Conservation (phyloP, 495 filamentous ascomycete species). For the Tuber microsphaerosporum region DNA sequence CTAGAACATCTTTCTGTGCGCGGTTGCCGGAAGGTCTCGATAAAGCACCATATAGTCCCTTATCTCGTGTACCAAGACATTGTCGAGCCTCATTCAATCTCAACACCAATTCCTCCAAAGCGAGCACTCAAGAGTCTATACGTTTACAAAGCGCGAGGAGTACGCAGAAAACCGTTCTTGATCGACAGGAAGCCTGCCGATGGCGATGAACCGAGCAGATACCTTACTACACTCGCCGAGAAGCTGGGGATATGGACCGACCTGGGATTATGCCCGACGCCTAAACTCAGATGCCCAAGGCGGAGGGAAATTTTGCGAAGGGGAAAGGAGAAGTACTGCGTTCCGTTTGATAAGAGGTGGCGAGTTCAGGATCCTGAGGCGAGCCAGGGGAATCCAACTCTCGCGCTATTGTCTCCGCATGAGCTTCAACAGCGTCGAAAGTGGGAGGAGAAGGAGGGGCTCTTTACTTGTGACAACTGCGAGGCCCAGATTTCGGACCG, state of each 20-base stretch:
- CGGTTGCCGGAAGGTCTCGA: constrained; percentile 41
- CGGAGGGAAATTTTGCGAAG: constrained; percentile 38
- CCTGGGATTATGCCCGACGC: constrained; percentile 41
- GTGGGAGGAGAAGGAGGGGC: constrained; percentile 30
- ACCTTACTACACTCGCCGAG: constrained; percentile 40
- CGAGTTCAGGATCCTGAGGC: constrained; percentile 25
- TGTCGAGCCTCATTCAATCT: constrained; percentile 35
- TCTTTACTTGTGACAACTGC: constrained; percentile 37
- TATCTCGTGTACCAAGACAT: constrained; percentile 41
- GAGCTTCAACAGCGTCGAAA: constrained; percentile 25
- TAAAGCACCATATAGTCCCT: constrained; percentile 42
- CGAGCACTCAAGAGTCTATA: constrained; percentile 41
- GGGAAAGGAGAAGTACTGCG: constrained; percentile 41
- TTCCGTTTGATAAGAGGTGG: constrained; percentile 41
- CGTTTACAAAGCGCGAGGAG: constrained; percentile 41
- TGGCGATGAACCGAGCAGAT: constrained; percentile 41
- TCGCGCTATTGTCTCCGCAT: constrained; percentile 32
- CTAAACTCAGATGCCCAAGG: constrained; percentile 40
- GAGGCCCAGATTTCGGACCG: constrained; percentile 35
- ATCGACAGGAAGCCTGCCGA: constrained; percentile 42
- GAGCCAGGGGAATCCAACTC: constrained; percentile 27
- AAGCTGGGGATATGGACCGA: constrained; percentile 41
- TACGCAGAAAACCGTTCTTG: constrained; percentile 40
- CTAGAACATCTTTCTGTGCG: constrained; percentile 41
- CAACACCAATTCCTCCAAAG: constrained; percentile 23